phyloP scores from a whole-genome alignment of 805 yeast species.

The Saccharomycopsis synnaedendra region DNA sequence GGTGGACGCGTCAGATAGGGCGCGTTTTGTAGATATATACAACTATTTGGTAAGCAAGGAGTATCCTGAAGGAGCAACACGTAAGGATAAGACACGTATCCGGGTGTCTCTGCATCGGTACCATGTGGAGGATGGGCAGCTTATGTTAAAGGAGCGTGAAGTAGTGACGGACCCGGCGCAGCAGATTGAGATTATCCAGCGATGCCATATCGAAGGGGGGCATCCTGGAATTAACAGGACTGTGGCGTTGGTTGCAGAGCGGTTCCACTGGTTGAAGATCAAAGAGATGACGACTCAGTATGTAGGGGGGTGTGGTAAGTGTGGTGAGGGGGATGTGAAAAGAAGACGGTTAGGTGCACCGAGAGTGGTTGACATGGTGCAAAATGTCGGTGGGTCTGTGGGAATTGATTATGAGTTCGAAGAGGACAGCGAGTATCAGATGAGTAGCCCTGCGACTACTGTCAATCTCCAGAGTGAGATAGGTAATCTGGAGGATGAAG shows the following conservation, averaged over 20 bases:
- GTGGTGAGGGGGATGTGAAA: constrained; percentile 30
- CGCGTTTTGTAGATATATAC: constrained; percentile 63
- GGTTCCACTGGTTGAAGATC: constrained; percentile 85
- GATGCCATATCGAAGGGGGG: constrained; percentile 44
- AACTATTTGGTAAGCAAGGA: constrained; percentile 72
- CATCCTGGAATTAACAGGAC: constrained; percentile 90
- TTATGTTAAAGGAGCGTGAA: constrained; percentile 62
- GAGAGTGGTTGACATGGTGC: background rate
- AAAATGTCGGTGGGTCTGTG: background rate
- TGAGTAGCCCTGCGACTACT: background rate
- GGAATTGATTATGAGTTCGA: background rate
- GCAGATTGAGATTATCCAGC: constrained; percentile 65
- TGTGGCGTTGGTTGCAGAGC: constrained; percentile 63
- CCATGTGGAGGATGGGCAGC: constrained; percentile 6
- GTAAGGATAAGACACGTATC: constrained; percentile 81
- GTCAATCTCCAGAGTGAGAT: constrained; percentile 11
- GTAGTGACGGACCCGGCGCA: constrained; percentile 69
- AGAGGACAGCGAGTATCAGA: background rate
- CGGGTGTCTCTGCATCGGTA: constrained; percentile 75
- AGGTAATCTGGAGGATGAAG: constrained; percentile 17
- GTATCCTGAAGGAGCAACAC: constrained; percentile 74
- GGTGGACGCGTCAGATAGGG: constrained; percentile 1
- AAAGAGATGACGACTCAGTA: constrained; percentile 75
- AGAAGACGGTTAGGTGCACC: background rate
- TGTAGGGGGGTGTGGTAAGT: constrained; percentile 38